Conservation (phyloP, 805 yeast species). For the Ogataea nitratoaversa region DNA sequence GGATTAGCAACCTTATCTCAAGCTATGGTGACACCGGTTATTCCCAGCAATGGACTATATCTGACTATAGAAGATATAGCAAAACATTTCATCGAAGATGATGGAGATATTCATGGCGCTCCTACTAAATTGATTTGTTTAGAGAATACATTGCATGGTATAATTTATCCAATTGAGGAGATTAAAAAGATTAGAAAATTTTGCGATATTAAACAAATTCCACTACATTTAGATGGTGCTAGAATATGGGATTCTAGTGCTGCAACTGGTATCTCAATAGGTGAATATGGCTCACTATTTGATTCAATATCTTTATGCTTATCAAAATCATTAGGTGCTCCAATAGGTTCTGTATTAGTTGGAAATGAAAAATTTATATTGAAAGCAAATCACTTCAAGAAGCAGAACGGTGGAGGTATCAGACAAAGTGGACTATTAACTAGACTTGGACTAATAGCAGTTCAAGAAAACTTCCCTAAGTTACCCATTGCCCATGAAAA, state of each 20-base stretch:
- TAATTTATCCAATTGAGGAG: slow-evolving; percentile 76
- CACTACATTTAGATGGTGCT: slow-evolving; percentile 91
- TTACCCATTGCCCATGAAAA: slow-evolving; percentile 45
- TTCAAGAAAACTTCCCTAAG: slow-evolving; percentile 66
- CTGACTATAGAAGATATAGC: slow-evolving; percentile 77
- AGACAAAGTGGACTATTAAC: slow-evolving; percentile 83
- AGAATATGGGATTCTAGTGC: slow-evolving; percentile 87
- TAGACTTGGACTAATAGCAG: slow-evolving; percentile 74
- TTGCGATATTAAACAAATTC: slow-evolving; percentile 55
- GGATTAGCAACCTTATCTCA: slow-evolving; percentile 86
- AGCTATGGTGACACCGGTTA: slow-evolving; percentile 85
- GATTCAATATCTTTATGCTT: slow-evolving; percentile 89
- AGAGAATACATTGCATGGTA: slow-evolving; percentile 87
- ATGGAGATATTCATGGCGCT: slow-evolving; percentile 82
- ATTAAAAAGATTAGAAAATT: slow-evolving; percentile 64
- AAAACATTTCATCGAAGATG: slow-evolving; percentile 58
- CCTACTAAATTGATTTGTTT: slow-evolving; percentile 82
- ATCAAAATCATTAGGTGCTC: slow-evolving; percentile 90
- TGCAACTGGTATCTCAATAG: slow-evolving; percentile 63
- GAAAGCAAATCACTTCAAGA: slow-evolving; percentile 80
- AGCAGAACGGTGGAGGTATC: slow-evolving; percentile 92
- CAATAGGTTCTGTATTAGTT: slow-evolving; percentile 85
- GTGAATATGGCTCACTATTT: slow-evolving; percentile 69
- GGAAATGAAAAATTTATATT: slow-evolving; percentile 55
- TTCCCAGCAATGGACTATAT: slow-evolving; percentile 70